Evolutionary conservation across 2,329 filamentous ascomycete species (phyloP).

Genomic region (Nemania serpens): DNA sequence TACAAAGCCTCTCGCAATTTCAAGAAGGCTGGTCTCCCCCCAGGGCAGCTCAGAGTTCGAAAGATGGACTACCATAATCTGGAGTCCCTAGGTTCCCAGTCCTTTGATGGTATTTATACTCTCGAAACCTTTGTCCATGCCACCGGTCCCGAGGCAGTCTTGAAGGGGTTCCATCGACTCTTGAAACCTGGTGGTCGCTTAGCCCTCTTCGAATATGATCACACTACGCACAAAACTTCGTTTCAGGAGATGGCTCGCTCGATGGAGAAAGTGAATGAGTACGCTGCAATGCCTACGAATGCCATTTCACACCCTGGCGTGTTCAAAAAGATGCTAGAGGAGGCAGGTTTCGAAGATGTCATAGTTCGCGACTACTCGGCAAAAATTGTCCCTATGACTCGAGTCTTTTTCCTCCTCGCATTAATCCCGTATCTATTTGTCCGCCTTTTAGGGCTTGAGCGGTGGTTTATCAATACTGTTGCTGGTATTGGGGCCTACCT

Average conservation of each 20-base stretch:
- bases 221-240: conserved; percentile 42
- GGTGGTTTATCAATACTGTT: conserved; percentile 53
- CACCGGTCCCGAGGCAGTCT: conserved; percentile 49
- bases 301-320: conserved; percentile 45
- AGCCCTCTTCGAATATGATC: conserved; percentile 53
- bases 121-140: conserved; percentile 62
- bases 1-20: conserved; percentile 49
- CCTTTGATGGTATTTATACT: conserved; percentile 58
- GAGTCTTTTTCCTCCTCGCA: conserved; percentile 53
- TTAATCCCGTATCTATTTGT: conserved; percentile 54
- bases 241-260: conserved; percentile 32
- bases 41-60: conserved; percentile 44
- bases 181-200: conserved; percentile 53
- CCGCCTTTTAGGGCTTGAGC: conserved; percentile 48
- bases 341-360: conserved; percentile 52
- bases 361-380: conserved; percentile 49
- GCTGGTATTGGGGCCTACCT: conserved; percentile 46
- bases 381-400: conserved; percentile 53
- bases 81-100: conserved; percentile 43
- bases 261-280: conserved; percentile 47
- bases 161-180: conserved; percentile 52
- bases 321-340: conserved; percentile 47
- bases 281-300: conserved; percentile 52
- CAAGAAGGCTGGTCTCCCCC: conserved; percentile 39
- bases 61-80: conserved; percentile 58